A percentile compares a stretch with the other conserved stretches of the same genome.
Evolutionary conservation across 2,329 filamentous ascomycete species (phyloP).

Genomic region (Penicillium sp.): DNA sequence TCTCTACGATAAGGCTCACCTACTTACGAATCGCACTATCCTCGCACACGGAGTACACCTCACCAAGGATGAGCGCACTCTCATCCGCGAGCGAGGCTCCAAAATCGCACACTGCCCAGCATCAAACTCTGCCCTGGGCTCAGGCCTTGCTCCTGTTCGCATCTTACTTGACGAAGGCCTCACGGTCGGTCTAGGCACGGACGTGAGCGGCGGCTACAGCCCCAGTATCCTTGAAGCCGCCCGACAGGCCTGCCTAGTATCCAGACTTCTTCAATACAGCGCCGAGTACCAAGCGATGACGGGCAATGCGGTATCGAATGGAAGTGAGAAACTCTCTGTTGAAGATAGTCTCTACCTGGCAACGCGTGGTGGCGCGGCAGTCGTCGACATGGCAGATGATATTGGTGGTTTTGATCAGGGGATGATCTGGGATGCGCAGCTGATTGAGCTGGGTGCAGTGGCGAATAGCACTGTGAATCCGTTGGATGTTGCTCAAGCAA

Average conservation of each 20-base stretch:
- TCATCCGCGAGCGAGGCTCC: constrained; percentile 62
- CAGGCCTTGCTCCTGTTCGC: constrained; percentile 74
- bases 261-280: constrained; percentile 55
- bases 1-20: constrained; percentile 72
- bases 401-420: constrained; percentile 83
- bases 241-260: constrained; percentile 76
- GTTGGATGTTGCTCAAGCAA: background rate
- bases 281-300: constrained; percentile 7
- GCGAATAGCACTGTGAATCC: constrained; percentile 22
- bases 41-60: constrained; percentile 85
- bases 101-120: constrained; percentile 87
- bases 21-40: constrained; percentile 73
- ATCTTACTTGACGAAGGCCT: constrained; percentile 73
- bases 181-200: constrained; percentile 82
- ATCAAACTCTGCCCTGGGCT: constrained; percentile 74
- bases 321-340: constrained; percentile 69
- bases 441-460: constrained; percentile 65
- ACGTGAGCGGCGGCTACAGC: constrained; percentile 85
- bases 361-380: constrained; percentile 81
- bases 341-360: constrained; percentile 85
- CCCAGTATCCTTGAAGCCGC: constrained; percentile 80
- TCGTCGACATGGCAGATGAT: constrained; percentile 70
- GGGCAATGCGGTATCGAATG: constrained; percentile 22
- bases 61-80: constrained; percentile 61
- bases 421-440: constrained; percentile 88